Evolutionary conservation across 2,329 filamentous ascomycete genomes (phyloP).

Genomic region (Geosmithia flava): DNA sequence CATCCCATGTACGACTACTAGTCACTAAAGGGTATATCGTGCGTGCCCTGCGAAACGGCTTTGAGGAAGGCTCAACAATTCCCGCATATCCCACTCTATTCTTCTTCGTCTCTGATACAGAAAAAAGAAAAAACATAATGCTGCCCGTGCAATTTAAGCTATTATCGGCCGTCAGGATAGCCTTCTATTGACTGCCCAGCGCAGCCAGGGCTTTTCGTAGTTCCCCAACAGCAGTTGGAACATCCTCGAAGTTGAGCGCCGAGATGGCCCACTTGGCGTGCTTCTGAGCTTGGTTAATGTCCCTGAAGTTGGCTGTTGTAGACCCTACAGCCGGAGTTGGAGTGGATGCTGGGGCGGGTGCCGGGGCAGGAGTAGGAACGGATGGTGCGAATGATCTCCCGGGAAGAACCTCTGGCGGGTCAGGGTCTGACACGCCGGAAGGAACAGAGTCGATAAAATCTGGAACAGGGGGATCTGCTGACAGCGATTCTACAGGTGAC

Average conservation of each 20-base stretch:
- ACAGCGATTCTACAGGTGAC: slow-evolving; percentile 8
- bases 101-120: not conserved
- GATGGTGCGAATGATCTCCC: not conserved
- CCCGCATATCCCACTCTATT: not conserved
- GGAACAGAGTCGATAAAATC: slow-evolving; percentile 11
- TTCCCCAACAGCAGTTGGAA: slow-evolving; percentile 79
- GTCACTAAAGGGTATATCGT: not conserved
- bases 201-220: slow-evolving; percentile 60
- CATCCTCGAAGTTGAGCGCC: slow-evolving; percentile 92
- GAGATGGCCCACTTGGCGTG: slow-evolving; percentile 97
- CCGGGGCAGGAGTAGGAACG: not conserved
- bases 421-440: slow-evolving; percentile 7
- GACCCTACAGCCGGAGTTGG: slow-evolving; percentile 3
- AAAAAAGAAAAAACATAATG: not conserved
- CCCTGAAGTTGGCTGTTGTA: slow-evolving; percentile 21
- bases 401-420: slow-evolving; percentile 1
- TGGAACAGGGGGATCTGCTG: slow-evolving; percentile 8
- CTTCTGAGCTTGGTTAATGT: slow-evolving; percentile 78
- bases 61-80: not conserved
- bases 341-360: slow-evolving; percentile 4
- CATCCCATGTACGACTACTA: not conserved
- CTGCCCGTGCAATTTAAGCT: not conserved
- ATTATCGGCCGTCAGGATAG: not conserved
- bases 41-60: not conserved
- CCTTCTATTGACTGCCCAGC: slow-evolving; percentile 43